Evolutionary conservation across 2,329 filamentous ascomycete species (phyloP), one percentile per base, ranked within the genome.

Genomic region (Monilinia polystroma): DNA sequence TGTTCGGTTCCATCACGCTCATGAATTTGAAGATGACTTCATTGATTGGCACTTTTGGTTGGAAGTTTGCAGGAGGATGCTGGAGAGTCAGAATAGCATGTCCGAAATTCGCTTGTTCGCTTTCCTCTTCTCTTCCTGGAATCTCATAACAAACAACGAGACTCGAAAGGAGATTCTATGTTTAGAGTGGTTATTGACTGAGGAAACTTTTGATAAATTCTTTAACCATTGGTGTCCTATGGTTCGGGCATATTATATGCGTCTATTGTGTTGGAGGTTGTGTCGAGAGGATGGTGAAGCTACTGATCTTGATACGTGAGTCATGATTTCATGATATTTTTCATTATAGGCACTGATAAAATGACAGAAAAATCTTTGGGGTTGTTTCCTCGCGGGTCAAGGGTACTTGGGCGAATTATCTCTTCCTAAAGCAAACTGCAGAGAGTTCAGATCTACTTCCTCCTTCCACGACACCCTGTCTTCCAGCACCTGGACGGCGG

Each of bases 181-280:
- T 71, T 73, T 89, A 32, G 82, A 84, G 14, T 88, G 90, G 74
- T 76, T 92, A 38, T 77, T 92, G 53, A 81, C 85, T 51, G 83
- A 84, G 35, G 79, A 83, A 7, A 81, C 87, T 45, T 91, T 91
- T 75, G 84, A 87, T 69, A 84, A 83, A 70, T 84, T 87, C 68
- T 92, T 91, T 76, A 88, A 85, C 71, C 89, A 91, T 73, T 91
- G 89, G 89, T 91, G 87, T 75, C 88, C 89, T 0, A 91, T 91
- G 89, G 87, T 91, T n/a, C 82, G 89, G 72, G 85, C 88, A 32
- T 91, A 91, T 77, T 91, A 85, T 72, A 90, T 90, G 82, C 86
- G 89, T 45, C 77, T 92, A 47, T 75, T 91, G 43, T 90, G 88
- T 76, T 92, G 89, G 89, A 83, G 89, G 64, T 74, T 91, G 45